Base-by-base conservation (phyloP, 208 protist species). In the Crithidia acanthocephali region DNA sequence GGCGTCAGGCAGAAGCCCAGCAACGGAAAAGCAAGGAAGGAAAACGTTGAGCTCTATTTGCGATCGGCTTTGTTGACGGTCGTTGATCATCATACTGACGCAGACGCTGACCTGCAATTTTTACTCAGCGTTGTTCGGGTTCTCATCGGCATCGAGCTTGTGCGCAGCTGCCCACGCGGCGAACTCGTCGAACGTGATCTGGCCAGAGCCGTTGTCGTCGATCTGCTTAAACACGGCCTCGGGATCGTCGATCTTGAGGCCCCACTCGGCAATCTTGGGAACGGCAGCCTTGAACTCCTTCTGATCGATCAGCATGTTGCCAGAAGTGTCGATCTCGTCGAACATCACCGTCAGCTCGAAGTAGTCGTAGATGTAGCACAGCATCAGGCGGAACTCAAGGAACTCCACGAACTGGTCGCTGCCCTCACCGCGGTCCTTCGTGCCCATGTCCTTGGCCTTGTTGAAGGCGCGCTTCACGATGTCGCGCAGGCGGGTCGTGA, bases 141-240 rank as follows among this genome's bases (percentile, higher is more conserved):
- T 85, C 30, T 81, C 85, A 52, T 86, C 79, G 2, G 57, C 63
- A 32, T 85, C 75, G 27, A 93, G 79, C 72, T 84, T 83, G 28
- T 79, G 33, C 10, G 67, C 76, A 0, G 76, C 52, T 28, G 76
- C 84, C 88, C 83, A 95, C n/a, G 70, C 68, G 23, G 85, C 81
- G 62, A 96, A 84, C 76, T 96, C 89, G 70, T 93, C 83, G 60
- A 96, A 95, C 27, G 87, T 81, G 48, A 96, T 84, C 65, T 82
- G 61, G 37, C 90, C 89, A 35, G 84, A 81, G 59, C 64, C 67
- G 80, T 95, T 90, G 45, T 50, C 72, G 63, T 94, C 89, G 52
- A 95, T 88, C 60, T 81, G 53, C 62, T 88, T 84, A 81, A 94
- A 96, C 25, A 78, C 73, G 25, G 63, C 65, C 15, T 76, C 80